Percentiles rank a stretch among this genome's conserved stretches.
Evolutionary conservation across 305 asterid species (phyloP).

Genomic region (Fraxinus ornus): DNA sequence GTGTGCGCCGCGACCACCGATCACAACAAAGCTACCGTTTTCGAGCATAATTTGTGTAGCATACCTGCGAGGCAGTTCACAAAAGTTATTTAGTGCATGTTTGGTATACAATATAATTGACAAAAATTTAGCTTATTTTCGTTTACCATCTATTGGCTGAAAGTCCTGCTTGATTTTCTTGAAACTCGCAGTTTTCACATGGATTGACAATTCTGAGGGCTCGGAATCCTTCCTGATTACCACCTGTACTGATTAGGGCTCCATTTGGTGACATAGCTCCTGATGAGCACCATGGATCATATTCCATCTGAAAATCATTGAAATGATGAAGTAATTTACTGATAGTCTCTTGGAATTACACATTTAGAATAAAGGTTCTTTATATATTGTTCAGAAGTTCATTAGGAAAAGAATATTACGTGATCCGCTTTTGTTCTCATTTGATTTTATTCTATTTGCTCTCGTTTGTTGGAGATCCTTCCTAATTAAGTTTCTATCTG

Average conservation of each 20-base stretch:
- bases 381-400: background rate
- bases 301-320: constrained; percentile 32
- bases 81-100: background rate
- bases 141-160: constrained; percentile 57
- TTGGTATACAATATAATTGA: background rate
- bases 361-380: background rate
- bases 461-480: too few relatives aligned
- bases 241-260: constrained; percentile 69
- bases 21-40: constrained; percentile 53
- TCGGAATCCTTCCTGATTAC: constrained; percentile 51
- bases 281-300: constrained; percentile 92
- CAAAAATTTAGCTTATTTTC: background rate
- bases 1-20: constrained; percentile 72
- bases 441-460: too few relatives aligned
- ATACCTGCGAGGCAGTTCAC: constrained; percentile 31
- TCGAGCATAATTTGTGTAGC: constrained; percentile 51
- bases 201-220: constrained; percentile 44
- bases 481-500: too few relatives aligned
- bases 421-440: too few relatives aligned
- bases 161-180: constrained; percentile 47
- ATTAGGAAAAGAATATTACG: too few relatives aligned
- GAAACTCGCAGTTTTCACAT: constrained; percentile 39
- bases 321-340: background rate
- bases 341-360: background rate
- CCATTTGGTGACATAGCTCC: constrained; percentile 63